These are phyloP conservation scores for Pseudozyma tsukubaensis DNA, from an alignment of 1,284 basidiomycete genomes.

Conservation along the genomic window DNA sequence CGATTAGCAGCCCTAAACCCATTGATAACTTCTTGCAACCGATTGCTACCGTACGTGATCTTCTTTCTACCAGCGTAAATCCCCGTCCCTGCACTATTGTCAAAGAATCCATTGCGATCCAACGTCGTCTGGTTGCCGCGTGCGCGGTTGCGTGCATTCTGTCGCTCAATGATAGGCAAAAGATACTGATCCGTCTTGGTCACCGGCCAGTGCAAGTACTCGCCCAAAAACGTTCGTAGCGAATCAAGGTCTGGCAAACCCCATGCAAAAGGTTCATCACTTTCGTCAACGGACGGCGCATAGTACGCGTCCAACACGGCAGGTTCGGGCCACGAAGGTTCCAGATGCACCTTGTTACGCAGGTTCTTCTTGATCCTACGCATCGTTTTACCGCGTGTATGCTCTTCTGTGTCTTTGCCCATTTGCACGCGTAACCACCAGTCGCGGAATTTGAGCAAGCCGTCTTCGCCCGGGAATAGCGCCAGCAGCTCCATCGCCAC, in stretches of 20 bases:
- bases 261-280: conserved; percentile 96
- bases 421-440: conserved; percentile 98
- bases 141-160: conserved; percentile 68
- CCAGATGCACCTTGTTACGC: conserved; percentile 77
- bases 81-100: conserved; percentile 71
- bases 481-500: conserved; percentile 83
- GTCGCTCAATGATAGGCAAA: conserved; percentile 85
- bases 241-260: conserved; percentile 89
- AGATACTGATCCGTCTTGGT: conserved; percentile 90
- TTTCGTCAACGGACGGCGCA: conserved; percentile 87
- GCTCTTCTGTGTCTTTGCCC: conserved; percentile 80
- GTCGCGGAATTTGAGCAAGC: conserved; percentile 84
- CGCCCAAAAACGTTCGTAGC: conserved; percentile 78
- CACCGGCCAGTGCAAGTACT: conserved; percentile 87
- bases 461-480: conserved; percentile 72
- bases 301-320: conserved; percentile 88
- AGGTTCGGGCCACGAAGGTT: conserved; percentile 87
- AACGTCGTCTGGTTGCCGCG: conserved; percentile 73
- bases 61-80: conserved; percentile 81
- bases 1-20: conserved; percentile 73
- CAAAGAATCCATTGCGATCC: conserved; percentile 72
- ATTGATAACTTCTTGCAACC: conserved; percentile 88
- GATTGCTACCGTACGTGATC: conserved; percentile 83
- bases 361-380: conserved; percentile 64
- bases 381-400: conserved; percentile 72